phyloP scores from a whole-genome alignment of 164 flowering plant species.

The Umbilicus rupestris region DNA sequence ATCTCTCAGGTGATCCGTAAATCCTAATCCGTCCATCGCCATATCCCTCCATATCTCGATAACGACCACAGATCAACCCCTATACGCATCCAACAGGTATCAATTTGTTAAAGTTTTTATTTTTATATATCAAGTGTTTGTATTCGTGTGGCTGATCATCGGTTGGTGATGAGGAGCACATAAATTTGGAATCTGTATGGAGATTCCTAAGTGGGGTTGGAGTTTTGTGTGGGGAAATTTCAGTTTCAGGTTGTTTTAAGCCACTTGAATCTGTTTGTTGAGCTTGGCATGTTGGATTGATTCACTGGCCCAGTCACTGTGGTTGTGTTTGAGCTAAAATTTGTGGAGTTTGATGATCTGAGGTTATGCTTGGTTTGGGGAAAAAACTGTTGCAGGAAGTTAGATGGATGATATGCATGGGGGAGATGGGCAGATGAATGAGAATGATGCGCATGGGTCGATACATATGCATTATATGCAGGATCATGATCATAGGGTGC shows the following conservation, averaged over 20 bases:
- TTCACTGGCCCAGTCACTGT: not conserved
- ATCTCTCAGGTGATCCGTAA: constrained; percentile 4
- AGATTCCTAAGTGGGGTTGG: constrained; percentile 2
- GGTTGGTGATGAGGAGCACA: not conserved
- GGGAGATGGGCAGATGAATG: constrained; percentile 15
- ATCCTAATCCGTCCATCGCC: constrained; percentile 7
- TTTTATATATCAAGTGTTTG: not conserved
- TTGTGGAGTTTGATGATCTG: not conserved
- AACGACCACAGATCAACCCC: not conserved
- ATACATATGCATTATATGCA: constrained; percentile 23
- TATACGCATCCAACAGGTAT: constrained; percentile 3
- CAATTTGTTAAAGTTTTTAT: not conserved
- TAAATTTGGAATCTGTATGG: not conserved
- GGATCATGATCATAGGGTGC: constrained; percentile 22
- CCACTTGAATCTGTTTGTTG: not conserved
- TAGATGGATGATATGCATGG: constrained; percentile 25
- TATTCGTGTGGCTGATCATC: not conserved
- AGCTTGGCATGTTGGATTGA: not conserved
- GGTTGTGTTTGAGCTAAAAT: not conserved
- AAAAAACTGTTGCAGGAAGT: constrained; percentile 11
- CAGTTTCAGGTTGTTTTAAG: not conserved
- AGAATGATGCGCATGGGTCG: constrained; percentile 18
- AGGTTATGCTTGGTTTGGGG: not conserved
- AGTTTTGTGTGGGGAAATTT: not conserved
- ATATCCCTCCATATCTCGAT: not conserved